Conservation (phyloP, 2,329 filamentous ascomycete genomes). For the Fusarium sp. region DNA sequence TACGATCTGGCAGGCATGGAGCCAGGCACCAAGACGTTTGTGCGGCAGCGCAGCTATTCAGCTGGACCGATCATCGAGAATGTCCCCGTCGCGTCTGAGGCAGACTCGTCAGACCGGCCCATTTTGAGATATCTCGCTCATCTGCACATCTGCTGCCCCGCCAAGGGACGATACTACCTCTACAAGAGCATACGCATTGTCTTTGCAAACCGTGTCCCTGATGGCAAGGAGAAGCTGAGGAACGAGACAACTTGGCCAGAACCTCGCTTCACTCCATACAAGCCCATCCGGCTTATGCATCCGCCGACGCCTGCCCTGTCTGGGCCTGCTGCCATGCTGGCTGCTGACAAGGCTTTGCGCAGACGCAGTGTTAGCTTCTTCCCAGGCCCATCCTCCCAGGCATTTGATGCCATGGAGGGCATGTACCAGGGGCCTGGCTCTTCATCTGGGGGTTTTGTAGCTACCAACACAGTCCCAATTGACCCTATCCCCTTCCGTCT, state of each 20-base stretch:
- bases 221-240: conserved; percentile 90
- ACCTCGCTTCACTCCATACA: conserved; percentile 87
- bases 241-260: conserved; percentile 93
- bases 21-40: conserved; percentile 93
- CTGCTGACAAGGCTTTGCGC: conserved; percentile 69
- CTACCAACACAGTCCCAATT: conserved; percentile 52
- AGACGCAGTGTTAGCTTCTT: conserved; percentile 67
- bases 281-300: conserved; percentile 69
- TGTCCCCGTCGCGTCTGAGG: conserved; percentile 48
- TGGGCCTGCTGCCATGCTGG: conserved; percentile 61
- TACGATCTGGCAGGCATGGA: conserved; percentile 96
- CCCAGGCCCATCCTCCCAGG: conserved; percentile 47
- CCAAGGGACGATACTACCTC: conserved; percentile 85
- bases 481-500: conserved; percentile 65
- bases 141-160: conserved; percentile 89
- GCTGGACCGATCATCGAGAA: conserved; percentile 85
- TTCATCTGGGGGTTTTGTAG: conserved; percentile 36
- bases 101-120: conserved; percentile 64
- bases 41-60: conserved; percentile 93
- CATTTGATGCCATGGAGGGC: conserved; percentile 52
- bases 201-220: conserved; percentile 95
- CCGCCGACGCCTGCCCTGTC: conserved; percentile 51
- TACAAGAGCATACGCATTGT: conserved; percentile 95
- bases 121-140: conserved; percentile 92
- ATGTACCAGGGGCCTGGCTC: conserved; percentile 20